Conservation (phyloP, 164 flowering plant species). For the Piper betle region DNA sequence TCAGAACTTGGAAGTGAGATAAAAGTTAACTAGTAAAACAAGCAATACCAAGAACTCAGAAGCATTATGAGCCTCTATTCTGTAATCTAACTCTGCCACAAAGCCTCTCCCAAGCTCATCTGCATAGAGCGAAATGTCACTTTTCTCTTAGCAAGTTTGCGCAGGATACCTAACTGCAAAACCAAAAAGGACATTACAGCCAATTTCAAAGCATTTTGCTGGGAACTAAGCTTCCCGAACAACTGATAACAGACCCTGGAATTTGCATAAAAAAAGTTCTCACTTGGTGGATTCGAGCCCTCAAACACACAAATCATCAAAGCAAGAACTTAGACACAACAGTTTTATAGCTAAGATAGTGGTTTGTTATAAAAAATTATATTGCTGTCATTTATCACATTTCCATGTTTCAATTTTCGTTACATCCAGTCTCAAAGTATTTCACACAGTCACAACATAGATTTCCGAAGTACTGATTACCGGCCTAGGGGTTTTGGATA, state of each 20-base stretch:
- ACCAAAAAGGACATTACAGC: constrained; percentile 5
- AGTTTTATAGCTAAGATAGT: no score
- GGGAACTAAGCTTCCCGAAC: neutral
- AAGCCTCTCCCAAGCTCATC: constrained; percentile 98
- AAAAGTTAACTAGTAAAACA: neutral
- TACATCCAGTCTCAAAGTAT: no score
- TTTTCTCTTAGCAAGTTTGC: constrained; percentile 72
- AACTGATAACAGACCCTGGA: neutral
- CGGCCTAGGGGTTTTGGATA: no score
- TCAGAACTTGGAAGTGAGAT: neutral
- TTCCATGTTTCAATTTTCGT: no score
- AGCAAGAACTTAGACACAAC: no score
- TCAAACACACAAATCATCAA: no score
- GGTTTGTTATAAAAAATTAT: no score
- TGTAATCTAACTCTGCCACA: constrained; percentile 86
- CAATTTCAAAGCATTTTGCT: neutral
- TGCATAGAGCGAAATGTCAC: constrained; percentile 75
- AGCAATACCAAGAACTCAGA: constrained; percentile 49
- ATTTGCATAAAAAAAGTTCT: neutral
- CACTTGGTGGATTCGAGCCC: no score
- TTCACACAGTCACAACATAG: no score
- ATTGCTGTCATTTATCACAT: no score
- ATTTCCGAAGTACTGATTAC: no score
- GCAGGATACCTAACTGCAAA: constrained; percentile 66
- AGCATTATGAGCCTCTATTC: constrained; percentile 85